Conservation (phyloP, 169 alveolate genomes). For the Theileria annulata region DNA sequence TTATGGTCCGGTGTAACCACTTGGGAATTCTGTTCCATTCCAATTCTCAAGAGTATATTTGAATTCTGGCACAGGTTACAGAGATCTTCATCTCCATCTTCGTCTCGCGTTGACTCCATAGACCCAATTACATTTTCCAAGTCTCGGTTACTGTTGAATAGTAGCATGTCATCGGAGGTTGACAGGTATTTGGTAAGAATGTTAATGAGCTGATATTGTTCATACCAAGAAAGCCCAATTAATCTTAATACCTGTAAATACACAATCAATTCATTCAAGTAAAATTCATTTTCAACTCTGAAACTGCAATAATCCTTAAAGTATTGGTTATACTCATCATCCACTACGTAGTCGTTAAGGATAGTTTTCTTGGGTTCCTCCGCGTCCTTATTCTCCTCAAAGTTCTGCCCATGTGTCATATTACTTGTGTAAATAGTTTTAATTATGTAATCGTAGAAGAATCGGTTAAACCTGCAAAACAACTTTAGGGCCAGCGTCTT, state of each 20-base stretch:
- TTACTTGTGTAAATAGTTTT: neutral
- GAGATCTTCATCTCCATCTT: neutral
- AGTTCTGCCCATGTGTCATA: neutral
- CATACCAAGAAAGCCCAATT: slow-evolving; percentile 56
- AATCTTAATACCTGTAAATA: slow-evolving; percentile 51
- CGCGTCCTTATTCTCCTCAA: neutral
- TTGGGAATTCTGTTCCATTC: slow-evolving; percentile 11
- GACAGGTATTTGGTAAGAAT: slow-evolving; percentile 13
- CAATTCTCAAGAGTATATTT: neutral
- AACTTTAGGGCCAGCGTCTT: slow-evolving; percentile 30
- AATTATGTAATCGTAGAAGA: slow-evolving; percentile 9
- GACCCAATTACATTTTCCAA: neutral
- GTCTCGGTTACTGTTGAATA: neutral
- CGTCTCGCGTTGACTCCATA: neutral
- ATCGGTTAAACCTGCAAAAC: slow-evolving; percentile 35
- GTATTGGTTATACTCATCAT: slow-evolving; percentile 17
- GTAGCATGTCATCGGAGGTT: neutral
- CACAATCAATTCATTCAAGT: slow-evolving; percentile 31
- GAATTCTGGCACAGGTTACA: slow-evolving; percentile 13
- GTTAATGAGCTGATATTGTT: slow-evolving; percentile 45
- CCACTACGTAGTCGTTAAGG: slow-evolving; percentile 13
- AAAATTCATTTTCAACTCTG: neutral
- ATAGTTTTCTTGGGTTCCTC: slow-evolving; percentile 4
- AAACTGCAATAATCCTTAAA: slow-evolving; percentile 11
- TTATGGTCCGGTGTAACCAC: neutral